Conservation (phyloP, 2,329 filamentous ascomycete genomes). For the Karstenula rhodostoma region DNA sequence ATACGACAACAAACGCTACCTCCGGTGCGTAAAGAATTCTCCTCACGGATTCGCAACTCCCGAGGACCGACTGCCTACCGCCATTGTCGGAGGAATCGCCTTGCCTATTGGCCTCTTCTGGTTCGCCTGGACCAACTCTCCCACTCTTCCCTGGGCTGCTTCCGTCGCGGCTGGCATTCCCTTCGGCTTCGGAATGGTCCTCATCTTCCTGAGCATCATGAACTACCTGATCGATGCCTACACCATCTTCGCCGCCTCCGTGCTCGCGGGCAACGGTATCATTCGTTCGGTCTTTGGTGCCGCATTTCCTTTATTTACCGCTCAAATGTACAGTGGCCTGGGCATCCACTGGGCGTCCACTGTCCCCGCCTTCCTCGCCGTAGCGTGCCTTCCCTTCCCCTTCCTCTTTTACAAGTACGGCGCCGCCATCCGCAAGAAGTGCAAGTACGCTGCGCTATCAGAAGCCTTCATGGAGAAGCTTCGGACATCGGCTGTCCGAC, state of each 20-base stretch:
- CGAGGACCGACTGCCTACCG: constrained; percentile 70
- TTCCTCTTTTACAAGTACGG: constrained; percentile 81
- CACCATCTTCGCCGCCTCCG: constrained; percentile 79
- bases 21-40: constrained; percentile 53
- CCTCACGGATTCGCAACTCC: constrained; percentile 67
- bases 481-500: constrained; percentile 42
- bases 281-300: constrained; percentile 80
- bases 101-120: constrained; percentile 62
- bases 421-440: constrained; percentile 67
- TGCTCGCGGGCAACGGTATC: constrained; percentile 80
- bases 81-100: constrained; percentile 68
- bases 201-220: constrained; percentile 67
- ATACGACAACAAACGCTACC: constrained; percentile 48
- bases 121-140: constrained; percentile 57
- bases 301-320: constrained; percentile 66
- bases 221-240: constrained; percentile 59
- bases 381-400: constrained; percentile 76
- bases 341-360: constrained; percentile 79
- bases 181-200: constrained; percentile 67
- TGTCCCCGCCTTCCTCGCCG: constrained; percentile 76
- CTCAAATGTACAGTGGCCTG: constrained; percentile 62
- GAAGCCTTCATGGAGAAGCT: constrained; percentile 65
- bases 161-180: constrained; percentile 60
- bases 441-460: constrained; percentile 74
- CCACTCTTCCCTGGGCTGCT: constrained; percentile 64